Percentiles rank a stretch among this genome's conserved stretches.
Evolutionary conservation across 2,329 filamentous ascomycete species (phyloP).

Genomic region (Raffaelea arxii): DNA sequence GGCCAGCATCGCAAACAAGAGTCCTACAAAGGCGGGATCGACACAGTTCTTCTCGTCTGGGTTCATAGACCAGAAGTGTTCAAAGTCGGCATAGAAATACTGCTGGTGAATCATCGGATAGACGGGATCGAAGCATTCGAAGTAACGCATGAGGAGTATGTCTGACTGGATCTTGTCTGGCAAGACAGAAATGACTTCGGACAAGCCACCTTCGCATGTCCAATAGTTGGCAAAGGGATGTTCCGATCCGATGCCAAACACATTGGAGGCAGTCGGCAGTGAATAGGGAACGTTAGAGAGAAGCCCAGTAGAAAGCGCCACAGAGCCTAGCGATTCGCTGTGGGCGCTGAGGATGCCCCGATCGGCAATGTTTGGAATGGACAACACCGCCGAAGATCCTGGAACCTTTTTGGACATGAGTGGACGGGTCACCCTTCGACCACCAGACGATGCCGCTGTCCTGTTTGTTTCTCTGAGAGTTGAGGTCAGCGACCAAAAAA

Average conservation of each 20-base stretch:
- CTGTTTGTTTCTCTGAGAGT: constrained; percentile 46
- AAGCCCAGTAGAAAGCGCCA: constrained; percentile 49
- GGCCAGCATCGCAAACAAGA: constrained; percentile 69
- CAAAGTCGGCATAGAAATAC: constrained; percentile 69
- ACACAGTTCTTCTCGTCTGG: constrained; percentile 46
- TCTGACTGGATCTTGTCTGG: constrained; percentile 70
- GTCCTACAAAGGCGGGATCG: constrained; percentile 60
- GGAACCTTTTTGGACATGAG: constrained; percentile 39
- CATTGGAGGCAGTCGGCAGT: constrained; percentile 59
- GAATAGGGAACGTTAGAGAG: constrained; percentile 67
- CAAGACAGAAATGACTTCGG: constrained; percentile 65
- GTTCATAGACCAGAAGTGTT: constrained; percentile 62
- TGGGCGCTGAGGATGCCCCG: constrained; percentile 36
- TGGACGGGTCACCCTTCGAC: constrained; percentile 46
- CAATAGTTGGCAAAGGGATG: constrained; percentile 79
- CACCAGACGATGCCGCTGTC: constrained; percentile 32
- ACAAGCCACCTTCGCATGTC: constrained; percentile 66
- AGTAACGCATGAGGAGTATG: constrained; percentile 54
- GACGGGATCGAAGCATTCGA: constrained; percentile 66
- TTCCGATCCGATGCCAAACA: constrained; percentile 71
- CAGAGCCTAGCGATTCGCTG: constrained; percentile 34
- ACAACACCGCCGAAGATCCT: constrained; percentile 25
- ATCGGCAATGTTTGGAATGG: constrained; percentile 47
- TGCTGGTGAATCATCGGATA: constrained; percentile 72
- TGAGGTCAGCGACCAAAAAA: neutral